phyloP scores from a whole-genome alignment of 2,329 filamentous ascomycete genomes.

The Trichoderma sp. region DNA sequence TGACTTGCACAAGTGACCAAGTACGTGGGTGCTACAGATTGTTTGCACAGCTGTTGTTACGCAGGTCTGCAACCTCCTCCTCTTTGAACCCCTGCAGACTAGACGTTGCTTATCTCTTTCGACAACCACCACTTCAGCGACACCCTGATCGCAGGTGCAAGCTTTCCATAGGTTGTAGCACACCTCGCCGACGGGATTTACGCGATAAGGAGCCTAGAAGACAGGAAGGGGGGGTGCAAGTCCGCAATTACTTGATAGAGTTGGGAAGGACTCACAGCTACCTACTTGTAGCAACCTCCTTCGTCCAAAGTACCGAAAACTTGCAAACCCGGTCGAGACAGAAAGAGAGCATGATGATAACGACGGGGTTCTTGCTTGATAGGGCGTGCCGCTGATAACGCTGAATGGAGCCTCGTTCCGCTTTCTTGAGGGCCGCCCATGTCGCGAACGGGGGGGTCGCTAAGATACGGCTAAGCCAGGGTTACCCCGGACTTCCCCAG shows the following conservation, averaged over 20 bases:
- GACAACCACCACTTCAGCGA: neutral
- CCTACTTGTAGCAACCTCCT: neutral
- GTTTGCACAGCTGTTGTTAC: neutral
- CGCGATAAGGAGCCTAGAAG: constrained; percentile 8
- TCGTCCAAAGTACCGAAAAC: neutral
- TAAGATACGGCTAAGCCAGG: constrained; percentile 21
- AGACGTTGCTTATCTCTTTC: constrained; percentile 12
- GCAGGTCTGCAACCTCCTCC: neutral
- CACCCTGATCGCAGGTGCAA: neutral
- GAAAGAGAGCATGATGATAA: constrained; percentile 16
- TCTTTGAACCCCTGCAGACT: neutral
- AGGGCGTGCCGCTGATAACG: constrained; percentile 21
- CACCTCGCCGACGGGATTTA: neutral
- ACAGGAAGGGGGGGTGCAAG: neutral
- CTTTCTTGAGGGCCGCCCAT: neutral
- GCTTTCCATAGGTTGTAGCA: neutral
- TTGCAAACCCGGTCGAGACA: neutral
- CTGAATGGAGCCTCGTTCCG: neutral
- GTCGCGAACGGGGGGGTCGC: neutral
- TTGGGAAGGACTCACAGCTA: constrained; percentile 13
- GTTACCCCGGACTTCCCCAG: constrained; percentile 27
- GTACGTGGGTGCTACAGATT: constrained; percentile 6
- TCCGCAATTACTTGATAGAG: neutral
- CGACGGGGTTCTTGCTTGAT: constrained; percentile 18
- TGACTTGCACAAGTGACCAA: neutral